Base-by-base conservation (phyloP, 2,329 filamentous ascomycete genomes). In the Tolypocladium guangdongense region DNA sequence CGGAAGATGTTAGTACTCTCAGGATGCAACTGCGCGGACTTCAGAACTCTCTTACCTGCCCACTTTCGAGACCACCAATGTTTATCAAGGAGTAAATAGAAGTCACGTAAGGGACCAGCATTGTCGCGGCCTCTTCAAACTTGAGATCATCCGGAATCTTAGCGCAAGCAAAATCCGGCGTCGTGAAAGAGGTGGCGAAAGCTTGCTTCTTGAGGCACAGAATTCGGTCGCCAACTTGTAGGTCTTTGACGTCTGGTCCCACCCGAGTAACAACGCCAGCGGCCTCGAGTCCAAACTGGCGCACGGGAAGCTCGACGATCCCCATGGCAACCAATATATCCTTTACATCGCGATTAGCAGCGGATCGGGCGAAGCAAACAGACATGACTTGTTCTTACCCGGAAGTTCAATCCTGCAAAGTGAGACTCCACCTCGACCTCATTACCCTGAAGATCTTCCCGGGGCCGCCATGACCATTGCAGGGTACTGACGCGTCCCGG, bases 261-360 rank as follows among this genome's bases (percentile, higher is more conserved):
- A 67, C 63, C 0, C 59, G 56, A 14, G 57, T 59, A 16, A 66
- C 60, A 22, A 57, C 30, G 16, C 67, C 67, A 5, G 64, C 50
- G 4, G 47, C 57, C 45, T 71, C 69, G 14, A 62, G 55, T 2
- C 61, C 61, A n/a, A 58, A 45, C 2, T 52, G 46, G 30, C 20
- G 18, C 7, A 47, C 30, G 30, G 47, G 20, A 5, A 53, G 52
- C 6, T 55, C 47, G 2, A 65, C 49, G n/a, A 62, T 61, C 20
- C 63, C 63, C 51, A 66, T 52, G 4, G 68, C 66, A 3, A 65
- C 57, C 24, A 73, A 56, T 7, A 73, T 60, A 54, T 75, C 73
- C 20, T 59, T 12, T 10, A 48, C 18, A 45, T n/a, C 20, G 20
- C 12, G 20, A 35, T 35, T 35, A 35, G 33, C 33, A 35, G 33